Base-by-base conservation (phyloP, 176 grass and related monocot species). In the Thalia dealbata region DNA sequence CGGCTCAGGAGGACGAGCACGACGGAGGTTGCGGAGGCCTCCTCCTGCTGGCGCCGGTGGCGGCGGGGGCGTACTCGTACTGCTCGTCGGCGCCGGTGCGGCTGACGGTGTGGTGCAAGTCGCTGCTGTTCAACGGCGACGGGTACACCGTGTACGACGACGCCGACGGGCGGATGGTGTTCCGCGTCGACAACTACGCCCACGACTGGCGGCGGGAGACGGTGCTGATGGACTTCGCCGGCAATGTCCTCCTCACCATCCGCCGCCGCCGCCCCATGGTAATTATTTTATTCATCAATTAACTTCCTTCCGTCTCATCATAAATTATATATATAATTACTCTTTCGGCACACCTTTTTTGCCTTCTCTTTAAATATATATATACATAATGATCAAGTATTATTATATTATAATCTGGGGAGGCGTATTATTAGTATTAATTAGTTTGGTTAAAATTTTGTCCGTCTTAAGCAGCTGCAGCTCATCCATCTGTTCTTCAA, bases 81-180 rank as follows among this genome's bases (percentile, higher is more conserved):
- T 83, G 76, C 51, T 76, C 73, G 45, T 3, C 56, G 14, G 52
- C 73, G 25, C 64, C 67, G 24, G 72, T 67, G 14, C 35, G 43
- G 4, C 84, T 86, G 16, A 86, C 88, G 50, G 88, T 90, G 48
- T 90, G 88, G 84, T 81, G 88, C 78, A 86, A 86, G 74, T 90
- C 88, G 67, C 81, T 90, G 58, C 78, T 90, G 27, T 86, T 90
- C 81, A 58, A 86, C 50, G 81, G 88, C 15, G 23, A 90, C 4
- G 88, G 88, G 3, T 90, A 90, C 69, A 75, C 84, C 6, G 88
- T 84, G 15, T 90, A 81, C 59, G 84, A 90, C 43, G 83, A 86
- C 32, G 78, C 77, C 4, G 64, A 86, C 30, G 88, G 88, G 0
- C 54, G 52, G 46, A 84, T 86, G 42, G 78, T 86, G 7, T 90